Evolutionary conservation across 352 stramenopile species (phyloP).

Genomic region (Globisporangium uncinulatum): DNA sequence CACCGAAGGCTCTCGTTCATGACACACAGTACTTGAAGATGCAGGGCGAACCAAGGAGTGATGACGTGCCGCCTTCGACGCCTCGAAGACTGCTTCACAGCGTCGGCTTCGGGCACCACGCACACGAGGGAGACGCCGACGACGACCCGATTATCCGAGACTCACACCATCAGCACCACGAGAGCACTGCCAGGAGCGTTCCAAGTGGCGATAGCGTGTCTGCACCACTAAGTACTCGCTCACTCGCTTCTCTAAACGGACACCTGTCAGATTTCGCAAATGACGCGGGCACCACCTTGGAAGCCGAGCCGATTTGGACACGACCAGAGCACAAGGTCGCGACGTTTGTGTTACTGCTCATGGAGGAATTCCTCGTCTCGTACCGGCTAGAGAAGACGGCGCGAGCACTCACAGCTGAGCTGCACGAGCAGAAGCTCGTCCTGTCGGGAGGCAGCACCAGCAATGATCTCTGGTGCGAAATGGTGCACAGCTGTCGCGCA

Average conservation of each 20-base stretch:
- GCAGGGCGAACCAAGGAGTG: too few species aligned
- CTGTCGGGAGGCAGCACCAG: slow-evolving; percentile 5
- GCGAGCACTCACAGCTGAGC: slow-evolving; percentile 29
- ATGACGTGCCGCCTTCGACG: too few species aligned
- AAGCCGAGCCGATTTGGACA: slow-evolving; percentile 5
- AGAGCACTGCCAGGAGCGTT: too few species aligned
- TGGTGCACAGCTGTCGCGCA: slow-evolving; percentile 41
- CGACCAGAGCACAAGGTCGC: slow-evolving; percentile 8
- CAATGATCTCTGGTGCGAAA: slow-evolving; percentile 49
- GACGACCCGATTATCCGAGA: too few species aligned
- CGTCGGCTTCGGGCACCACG: too few species aligned
- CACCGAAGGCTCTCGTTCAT: too few species aligned
- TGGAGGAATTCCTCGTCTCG: slow-evolving; percentile 53
- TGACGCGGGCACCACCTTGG: neutral
- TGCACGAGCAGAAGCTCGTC: slow-evolving; percentile 21
- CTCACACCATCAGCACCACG: too few species aligned
- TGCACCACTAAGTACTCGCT: neutral
- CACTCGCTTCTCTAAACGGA: neutral
- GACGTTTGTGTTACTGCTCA: slow-evolving; percentile 42
- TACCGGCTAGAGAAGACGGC: slow-evolving; percentile 31
- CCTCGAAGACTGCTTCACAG: too few species aligned
- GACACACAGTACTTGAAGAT: too few species aligned
- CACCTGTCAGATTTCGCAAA: neutral
- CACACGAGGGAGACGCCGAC: too few species aligned
- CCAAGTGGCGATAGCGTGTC: too few species aligned